These are phyloP conservation scores for Cutaneotrichosporon cutaneum DNA, from an alignment of 1,284 basidiomycete species.

Conservation along the genomic window DNA sequence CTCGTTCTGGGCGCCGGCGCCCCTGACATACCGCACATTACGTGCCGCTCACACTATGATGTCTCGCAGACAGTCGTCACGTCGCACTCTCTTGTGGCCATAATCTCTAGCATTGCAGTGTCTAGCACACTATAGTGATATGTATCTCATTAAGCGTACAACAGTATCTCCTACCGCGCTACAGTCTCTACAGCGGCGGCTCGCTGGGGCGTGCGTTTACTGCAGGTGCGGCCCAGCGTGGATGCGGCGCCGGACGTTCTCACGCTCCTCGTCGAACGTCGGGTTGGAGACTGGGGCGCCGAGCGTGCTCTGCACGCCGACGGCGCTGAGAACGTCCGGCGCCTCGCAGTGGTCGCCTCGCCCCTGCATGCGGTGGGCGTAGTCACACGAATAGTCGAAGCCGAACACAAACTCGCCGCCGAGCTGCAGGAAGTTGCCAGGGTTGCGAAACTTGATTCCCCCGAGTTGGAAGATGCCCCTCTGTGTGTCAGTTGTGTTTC, in stretches of 20 bases:
- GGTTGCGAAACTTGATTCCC: constrained; percentile 26
- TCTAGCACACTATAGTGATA: too few relatives aligned
- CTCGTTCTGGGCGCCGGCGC: too few relatives aligned
- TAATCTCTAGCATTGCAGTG: too few relatives aligned
- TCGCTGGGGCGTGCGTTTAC: not conserved
- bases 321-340: constrained; percentile 15
- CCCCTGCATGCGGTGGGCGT: constrained; percentile 52
- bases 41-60: too few relatives aligned
- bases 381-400: constrained; percentile 38
- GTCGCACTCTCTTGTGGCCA: too few relatives aligned
- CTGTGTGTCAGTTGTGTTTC: not conserved
- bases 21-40: too few relatives aligned
- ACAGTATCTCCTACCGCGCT: too few relatives aligned
- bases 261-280: not conserved
- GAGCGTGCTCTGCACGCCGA: constrained; percentile 10
- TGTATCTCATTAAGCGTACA: too few relatives aligned
- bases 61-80: too few relatives aligned
- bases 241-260: not conserved
- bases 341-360: constrained; percentile 30
- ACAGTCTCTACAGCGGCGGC: too few relatives aligned
- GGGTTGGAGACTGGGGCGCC: not conserved
- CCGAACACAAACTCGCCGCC: constrained; percentile 52
- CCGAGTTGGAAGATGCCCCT: constrained; percentile 15
- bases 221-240: not conserved
- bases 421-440: constrained; percentile 49